phyloP scores from a whole-genome alignment of 805 yeast genomes.

The Sugiyamaella americana region DNA sequence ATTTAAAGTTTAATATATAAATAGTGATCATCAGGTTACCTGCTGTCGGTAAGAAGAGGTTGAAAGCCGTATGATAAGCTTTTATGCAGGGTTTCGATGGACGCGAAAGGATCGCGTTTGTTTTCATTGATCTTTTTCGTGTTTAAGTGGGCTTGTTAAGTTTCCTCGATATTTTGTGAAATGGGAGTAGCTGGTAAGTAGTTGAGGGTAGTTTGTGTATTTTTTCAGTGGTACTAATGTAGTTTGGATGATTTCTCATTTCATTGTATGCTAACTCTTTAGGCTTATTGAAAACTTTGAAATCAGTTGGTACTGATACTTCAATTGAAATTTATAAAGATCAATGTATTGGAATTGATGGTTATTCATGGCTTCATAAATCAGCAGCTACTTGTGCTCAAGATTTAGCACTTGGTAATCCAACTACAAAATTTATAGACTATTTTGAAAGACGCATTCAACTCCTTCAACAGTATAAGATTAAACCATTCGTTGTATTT shows the following conservation, averaged over 20 bases:
- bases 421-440: conserved; percentile 54
- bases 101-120: conserved; percentile 4
- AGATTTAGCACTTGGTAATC: conserved; percentile 65
- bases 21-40: too few relatives aligned
- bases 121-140: not conserved
- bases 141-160: not conserved
- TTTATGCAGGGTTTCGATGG: too few relatives aligned
- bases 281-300: conserved; percentile 74
- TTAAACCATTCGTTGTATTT: conserved; percentile 82
- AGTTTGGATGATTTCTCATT: too few relatives aligned
- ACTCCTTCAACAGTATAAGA: conserved; percentile 60
- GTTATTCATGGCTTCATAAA: conserved; percentile 93
- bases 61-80: too few relatives aligned
- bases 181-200: conserved; percentile 22
- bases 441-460: conserved; percentile 62
- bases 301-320: conserved; percentile 59
- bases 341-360: conserved; percentile 82
- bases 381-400: conserved; percentile 77
- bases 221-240: too few relatives aligned
- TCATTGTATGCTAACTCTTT: conserved; percentile 39
- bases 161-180: not conserved
- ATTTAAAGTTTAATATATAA: too few relatives aligned
- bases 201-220: not conserved
- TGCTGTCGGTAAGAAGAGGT: too few relatives aligned
- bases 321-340: conserved; percentile 61